Percentiles rank a stretch among this genome's conserved stretches.
These are phyloP conservation scores for Pelagophyceae sp. DNA, from an alignment of 352 stramenopile genomes.

Conservation along the genomic window DNA sequence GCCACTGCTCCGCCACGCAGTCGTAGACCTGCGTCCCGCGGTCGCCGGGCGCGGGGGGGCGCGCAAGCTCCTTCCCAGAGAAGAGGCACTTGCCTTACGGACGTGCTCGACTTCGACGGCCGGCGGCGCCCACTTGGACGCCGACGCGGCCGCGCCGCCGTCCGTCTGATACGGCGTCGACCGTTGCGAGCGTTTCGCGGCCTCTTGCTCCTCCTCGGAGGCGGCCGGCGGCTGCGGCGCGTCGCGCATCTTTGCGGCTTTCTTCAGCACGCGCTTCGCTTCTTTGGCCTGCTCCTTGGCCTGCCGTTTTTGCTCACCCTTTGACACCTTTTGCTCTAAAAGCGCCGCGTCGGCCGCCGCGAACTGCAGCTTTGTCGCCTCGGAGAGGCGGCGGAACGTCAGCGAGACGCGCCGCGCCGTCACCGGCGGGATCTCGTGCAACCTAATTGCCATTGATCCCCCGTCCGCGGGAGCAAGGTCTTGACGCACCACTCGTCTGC, in stretches of 20 bases:
- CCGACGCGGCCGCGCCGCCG: too few relatives aligned
- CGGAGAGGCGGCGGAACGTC: neutral
- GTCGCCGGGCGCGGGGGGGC: too few relatives aligned
- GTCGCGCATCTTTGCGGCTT: too few relatives aligned
- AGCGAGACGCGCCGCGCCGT: neutral
- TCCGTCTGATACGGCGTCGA: too few relatives aligned
- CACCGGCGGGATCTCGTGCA: neutral
- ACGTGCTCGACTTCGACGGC: slow-evolving; percentile 43
- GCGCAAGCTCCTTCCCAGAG: too few relatives aligned
- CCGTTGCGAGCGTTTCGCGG: too few relatives aligned
- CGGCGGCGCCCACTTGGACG: neutral
- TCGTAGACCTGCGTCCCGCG: slow-evolving; percentile 75
- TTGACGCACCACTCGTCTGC: neutral
- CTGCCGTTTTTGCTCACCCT: neutral
- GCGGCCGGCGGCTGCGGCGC: too few relatives aligned
- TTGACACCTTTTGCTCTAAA: neutral
- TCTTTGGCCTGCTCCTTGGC: neutral
- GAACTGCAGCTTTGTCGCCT: neutral
- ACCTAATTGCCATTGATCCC: too few relatives aligned
- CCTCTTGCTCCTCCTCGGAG: neutral
- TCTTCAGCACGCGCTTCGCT: neutral
- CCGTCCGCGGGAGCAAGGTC: too few relatives aligned
- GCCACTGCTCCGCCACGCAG: slow-evolving; percentile 69
- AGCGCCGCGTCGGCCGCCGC: neutral
- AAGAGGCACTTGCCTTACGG: too few relatives aligned